Base-by-base conservation (phyloP, 2,329 filamentous ascomycete genomes). In the Ceratocystis cacaofunesta region DNA sequence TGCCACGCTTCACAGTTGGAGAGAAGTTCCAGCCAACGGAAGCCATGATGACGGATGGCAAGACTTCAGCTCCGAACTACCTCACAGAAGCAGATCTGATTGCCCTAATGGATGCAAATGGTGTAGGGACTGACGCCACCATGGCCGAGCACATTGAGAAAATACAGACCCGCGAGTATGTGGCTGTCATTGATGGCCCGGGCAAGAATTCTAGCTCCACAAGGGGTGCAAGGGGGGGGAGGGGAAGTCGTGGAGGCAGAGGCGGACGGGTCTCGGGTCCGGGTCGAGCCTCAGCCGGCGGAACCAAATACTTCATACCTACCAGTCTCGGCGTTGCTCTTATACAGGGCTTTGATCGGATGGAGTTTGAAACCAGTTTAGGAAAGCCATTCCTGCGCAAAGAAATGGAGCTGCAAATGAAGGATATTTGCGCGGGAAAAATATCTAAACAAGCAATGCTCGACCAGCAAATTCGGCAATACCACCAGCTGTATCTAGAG, bases 101-200 rank as follows among this genome's bases (percentile, higher is more conserved):
- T 72, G 88, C 88, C 2, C 82, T 99, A 10, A 99, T 99, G 94
- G 94, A 99, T 76, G 92, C 90, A 57, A 99, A 99, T 73, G 94
- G 94, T 1, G 99, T 99, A 69, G 94, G 94, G 12, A 99, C 94
- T 8, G 94, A 99, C 76, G 94, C 94, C 5, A 99, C 94, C 0
- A 99, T 99, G 94, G 94, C 94, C 0, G 94, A 99, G 71, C 94
- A 99, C 73, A 99, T 99, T 71, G 85, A 89, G 67, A 99, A 92
- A 75, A 95, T 99, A 71, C 91, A 97, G 74, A 85, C 92, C 67
- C 81, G 94, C 67, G 82, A 92, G 70, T 99, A 99, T 72, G 92
- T 91, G 62, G 83, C 85, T 66, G 86, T 88, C 1, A 77, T 72
- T 72, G 84, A 76, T 72, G 80, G 72, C 70, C 72, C 73, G 69